Evolutionary conservation across 78 protist species (phyloP).

Genomic region (Dictyostelium citrinum): DNA sequence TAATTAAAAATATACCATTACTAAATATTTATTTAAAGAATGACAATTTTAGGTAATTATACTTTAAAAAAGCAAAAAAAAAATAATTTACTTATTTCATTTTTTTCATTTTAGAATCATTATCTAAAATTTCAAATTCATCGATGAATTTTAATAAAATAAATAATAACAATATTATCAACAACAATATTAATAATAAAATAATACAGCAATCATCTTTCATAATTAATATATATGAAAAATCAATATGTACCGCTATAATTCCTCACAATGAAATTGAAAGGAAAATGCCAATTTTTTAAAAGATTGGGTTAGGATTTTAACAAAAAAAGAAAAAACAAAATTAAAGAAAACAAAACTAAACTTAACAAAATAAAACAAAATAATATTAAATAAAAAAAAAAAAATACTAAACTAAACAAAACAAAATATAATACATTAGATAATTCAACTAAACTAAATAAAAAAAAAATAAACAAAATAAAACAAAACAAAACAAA

Average conservation of each 20-base stretch:
- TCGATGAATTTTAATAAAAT: background rate
- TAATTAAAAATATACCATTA: background rate
- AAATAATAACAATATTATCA: background rate
- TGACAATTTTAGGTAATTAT: background rate
- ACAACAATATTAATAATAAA: background rate
- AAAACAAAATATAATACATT: no score
- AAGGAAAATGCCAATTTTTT: background rate
- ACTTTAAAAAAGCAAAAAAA: background rate
- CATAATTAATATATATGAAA: background rate
- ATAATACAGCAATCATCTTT: background rate
- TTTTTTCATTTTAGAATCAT: background rate
- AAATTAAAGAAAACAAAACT: background rate
- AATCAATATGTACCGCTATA: background rate
- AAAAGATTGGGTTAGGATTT: background rate
- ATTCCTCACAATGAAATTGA: constrained; percentile 6
- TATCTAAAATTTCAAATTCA: background rate
- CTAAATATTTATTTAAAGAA: background rate
- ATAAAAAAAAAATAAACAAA: background rate
- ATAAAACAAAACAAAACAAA: no score
- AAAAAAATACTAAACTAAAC: no score
- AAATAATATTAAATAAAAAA: background rate
- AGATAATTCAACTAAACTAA: background rate
- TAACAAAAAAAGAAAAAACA: background rate
- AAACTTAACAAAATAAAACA: no score
- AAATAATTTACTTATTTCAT: background rate